Percentiles rank a stretch among this genome's conserved stretches.
Conservation (phyloP, 106 monocot species). For the Allium cepa region DNA sequence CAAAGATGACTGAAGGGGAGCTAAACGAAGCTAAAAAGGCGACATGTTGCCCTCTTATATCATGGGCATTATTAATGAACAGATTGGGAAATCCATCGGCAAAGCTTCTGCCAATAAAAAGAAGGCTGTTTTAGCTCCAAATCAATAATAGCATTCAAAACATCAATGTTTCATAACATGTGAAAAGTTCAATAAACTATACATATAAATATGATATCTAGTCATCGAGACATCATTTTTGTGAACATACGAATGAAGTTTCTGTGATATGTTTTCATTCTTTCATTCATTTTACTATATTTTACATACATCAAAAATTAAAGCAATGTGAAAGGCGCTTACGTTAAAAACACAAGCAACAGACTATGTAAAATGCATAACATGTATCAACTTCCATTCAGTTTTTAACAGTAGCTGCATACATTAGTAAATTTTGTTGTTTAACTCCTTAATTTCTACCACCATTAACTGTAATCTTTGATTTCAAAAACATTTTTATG, state of each 20-base stretch:
- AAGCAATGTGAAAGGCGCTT: not conserved
- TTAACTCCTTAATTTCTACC: too few relatives aligned
- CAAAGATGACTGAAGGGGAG: constrained; percentile 90
- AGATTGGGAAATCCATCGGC: constrained; percentile 97
- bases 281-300: not conserved
- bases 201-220: not conserved
- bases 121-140: not conserved
- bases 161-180: not conserved
- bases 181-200: not conserved
- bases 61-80: constrained; percentile 88
- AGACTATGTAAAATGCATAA: too few relatives aligned
- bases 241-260: not conserved
- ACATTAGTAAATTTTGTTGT: too few relatives aligned
- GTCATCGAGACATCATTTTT: not conserved
- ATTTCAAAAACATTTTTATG: too few relatives aligned
- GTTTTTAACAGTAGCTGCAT: too few relatives aligned
- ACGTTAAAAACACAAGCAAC: not conserved
- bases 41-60: constrained; percentile 92
- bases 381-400: too few relatives aligned
- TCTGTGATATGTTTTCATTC: not conserved
- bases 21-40: constrained; percentile 92
- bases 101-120: constrained; percentile 52
- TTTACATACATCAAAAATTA: not conserved
- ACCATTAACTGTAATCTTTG: too few relatives aligned
- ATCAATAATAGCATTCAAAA: not conserved